Percentiles rank a stretch among this genome's conserved stretches.
Conservation (phyloP, 208 protist genomes). For the Novymonas esmeraldas region DNA sequence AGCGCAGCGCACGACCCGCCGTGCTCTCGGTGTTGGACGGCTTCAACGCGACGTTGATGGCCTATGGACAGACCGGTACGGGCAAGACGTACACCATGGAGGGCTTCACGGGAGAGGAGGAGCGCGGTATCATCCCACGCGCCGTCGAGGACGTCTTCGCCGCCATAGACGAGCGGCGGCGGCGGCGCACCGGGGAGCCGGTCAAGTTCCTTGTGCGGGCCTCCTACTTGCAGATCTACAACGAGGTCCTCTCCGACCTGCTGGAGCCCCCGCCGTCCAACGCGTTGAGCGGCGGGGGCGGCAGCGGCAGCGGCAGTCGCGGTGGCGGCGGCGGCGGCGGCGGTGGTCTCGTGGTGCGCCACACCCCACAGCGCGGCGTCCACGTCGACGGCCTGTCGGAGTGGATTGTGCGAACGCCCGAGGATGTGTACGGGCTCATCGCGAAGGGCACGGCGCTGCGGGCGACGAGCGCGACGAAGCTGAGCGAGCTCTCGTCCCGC, state of each 20-base stretch:
- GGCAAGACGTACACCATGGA: conserved; percentile 93
- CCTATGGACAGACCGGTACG: conserved; percentile 89
- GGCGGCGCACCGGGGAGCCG: conserved; percentile 14
- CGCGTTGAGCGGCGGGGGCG: not conserved
- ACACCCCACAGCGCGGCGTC: conserved; percentile 87
- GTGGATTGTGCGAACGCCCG: conserved; percentile 84
- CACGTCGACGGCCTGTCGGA: conserved; percentile 93
- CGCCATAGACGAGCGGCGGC: conserved; percentile 35
- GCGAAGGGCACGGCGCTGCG: conserved; percentile 68
- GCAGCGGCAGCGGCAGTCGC: conserved; percentile 1
- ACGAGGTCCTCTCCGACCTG: conserved; percentile 88
- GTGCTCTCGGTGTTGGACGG: conserved; percentile 79
- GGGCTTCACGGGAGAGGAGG: conserved; percentile 78
- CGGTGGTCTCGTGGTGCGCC: conserved; percentile 47
- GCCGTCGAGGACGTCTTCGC: conserved; percentile 68
- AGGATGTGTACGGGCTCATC: conserved; percentile 93
- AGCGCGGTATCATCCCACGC: conserved; percentile 82
- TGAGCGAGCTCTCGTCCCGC: conserved; percentile 94
- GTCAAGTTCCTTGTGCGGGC: conserved; percentile 61
- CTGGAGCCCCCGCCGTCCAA: conserved; percentile 36
- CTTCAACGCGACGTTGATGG: conserved; percentile 87
- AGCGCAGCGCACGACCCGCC: conserved; percentile 63
- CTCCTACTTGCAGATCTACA: conserved; percentile 93
- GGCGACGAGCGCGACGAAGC: conserved; percentile 80
- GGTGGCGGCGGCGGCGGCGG: conserved; percentile 17